phyloP scores from a whole-genome alignment of 371 early-diverging fungal genomes.

The Mortierella sp. region DNA sequence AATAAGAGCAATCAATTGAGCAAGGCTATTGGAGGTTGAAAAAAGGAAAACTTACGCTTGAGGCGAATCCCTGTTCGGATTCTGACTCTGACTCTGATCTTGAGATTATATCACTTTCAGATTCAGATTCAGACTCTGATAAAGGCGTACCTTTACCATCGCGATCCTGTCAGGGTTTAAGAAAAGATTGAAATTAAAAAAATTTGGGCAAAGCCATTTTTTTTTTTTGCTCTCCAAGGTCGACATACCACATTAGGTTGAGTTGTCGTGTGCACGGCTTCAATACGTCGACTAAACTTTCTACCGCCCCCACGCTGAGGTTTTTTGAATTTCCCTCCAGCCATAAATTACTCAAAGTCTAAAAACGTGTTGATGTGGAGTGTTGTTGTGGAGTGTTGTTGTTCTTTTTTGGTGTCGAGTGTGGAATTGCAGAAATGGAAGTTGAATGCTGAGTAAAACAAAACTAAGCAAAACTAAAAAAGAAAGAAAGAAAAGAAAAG shows the following conservation, averaged over 20 bases:
- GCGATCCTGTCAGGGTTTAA: slow-evolving; percentile 4
- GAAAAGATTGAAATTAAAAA: neutral
- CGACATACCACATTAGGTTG: neutral
- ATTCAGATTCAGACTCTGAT: slow-evolving; percentile 14
- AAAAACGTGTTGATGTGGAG: too few species aligned
- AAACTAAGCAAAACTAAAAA: neutral
- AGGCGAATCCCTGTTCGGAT: neutral
- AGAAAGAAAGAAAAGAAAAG: slow-evolving; percentile 2
- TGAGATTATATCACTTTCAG: slow-evolving; percentile 38
- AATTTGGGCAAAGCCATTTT: neutral
- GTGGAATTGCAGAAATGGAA: neutral
- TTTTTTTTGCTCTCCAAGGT: neutral
- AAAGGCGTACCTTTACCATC: slow-evolving; percentile 11
- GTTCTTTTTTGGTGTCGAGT: neutral
- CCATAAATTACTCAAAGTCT: too few species aligned
- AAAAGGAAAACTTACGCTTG: neutral
- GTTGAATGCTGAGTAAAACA: neutral
- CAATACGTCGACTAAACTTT: slow-evolving; percentile 59
- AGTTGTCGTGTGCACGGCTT: slow-evolving; percentile 47
- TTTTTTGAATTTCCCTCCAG: slow-evolving; percentile 59
- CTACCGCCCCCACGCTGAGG: slow-evolving; percentile 63
- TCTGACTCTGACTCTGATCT: slow-evolving; percentile 37
- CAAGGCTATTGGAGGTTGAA: neutral
- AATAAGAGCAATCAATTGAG: slow-evolving; percentile 2
- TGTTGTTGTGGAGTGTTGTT: too few species aligned